Evolutionary conservation across 257 asterid genomes (phyloP), one percentile per base, ranked within the genome.

Genomic region (Echium plantagineum): DNA sequence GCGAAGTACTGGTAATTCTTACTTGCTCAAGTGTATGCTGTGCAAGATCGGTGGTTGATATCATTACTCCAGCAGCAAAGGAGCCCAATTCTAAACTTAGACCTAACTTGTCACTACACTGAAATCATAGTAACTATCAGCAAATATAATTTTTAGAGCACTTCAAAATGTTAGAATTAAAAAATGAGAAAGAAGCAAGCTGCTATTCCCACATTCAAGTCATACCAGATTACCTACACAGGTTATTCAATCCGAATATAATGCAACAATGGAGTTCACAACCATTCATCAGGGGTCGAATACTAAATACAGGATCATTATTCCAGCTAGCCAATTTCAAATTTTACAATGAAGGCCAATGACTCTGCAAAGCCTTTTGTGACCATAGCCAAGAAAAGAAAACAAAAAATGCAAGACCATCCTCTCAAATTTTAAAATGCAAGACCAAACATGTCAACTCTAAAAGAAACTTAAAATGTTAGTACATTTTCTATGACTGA

Each of bases 61-160:
- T 93, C 98, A 93, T 93, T 64, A 89, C 97, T 64, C 99, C 97
- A 66, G 99, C 99, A 68, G 95, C 97, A 86, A 93, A 89, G 28
- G 99, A 93, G 59, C 99, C 99, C 95, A 93, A 74, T 73, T 93
- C 99, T 66, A 93, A 75, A 80, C 99, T 93, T 66, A 89, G 91
- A 66, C 96, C 99, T n/a, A 93, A 89, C 85, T 89, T 93, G 81
- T 93, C 97, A 66, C 96, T 89, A 82, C 91, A 81, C 97, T 93
- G 99, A 68, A 91, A 74, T 71, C 66, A 64, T 28, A 77, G 63
- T 71, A 57, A 71, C n/a, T 55, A 63, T 53, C 62, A 58, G 58
- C 68, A 18, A 20, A 7, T 5, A 28, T 22, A 53, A 65, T 46
- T 61, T 30, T 73, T 68, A 54, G 56, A 51, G 35, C n/a, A 24